A percentile compares a stretch with the other conserved stretches of the same genome.
Conservation (phyloP, 176 grass and related monocot species). For the Avena insularis region DNA sequence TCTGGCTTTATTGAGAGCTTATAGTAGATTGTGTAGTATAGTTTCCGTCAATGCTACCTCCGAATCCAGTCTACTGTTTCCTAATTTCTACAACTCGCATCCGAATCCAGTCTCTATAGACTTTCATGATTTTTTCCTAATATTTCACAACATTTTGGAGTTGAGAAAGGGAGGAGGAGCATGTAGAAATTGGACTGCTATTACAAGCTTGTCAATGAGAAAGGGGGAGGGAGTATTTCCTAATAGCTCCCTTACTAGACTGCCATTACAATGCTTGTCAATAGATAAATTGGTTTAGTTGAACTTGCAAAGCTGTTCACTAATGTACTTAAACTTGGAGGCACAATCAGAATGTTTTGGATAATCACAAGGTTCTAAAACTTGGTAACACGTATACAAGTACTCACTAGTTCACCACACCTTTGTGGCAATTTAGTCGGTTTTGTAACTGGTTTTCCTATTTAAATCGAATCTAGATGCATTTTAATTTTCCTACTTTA, state of each 20-base stretch:
- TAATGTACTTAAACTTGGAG: not conserved
- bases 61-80: too few relatives aligned
- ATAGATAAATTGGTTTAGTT: not conserved
- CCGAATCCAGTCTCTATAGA: not conserved
- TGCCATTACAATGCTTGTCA: constrained; percentile 27
- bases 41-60: too few relatives aligned
- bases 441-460: not conserved
- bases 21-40: too few relatives aligned
- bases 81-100: too few relatives aligned
- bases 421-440: not conserved
- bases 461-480: not conserved
- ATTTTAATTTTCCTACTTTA: not conserved
- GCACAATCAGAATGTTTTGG: not conserved
- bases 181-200: not conserved
- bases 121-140: not conserved
- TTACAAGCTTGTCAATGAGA: too few relatives aligned
- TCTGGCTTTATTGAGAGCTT: too few relatives aligned
- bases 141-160: not conserved
- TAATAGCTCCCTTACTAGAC: constrained; percentile 7
- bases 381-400: not conserved
- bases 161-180: not conserved
- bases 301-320: not conserved
- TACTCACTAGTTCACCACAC: not conserved
- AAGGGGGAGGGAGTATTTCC: too few relatives aligned
- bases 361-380: constrained; percentile 6